Base-by-base conservation (phyloP, 2,329 filamentous ascomycete genomes). In the Sordariomycetes sp. region DNA sequence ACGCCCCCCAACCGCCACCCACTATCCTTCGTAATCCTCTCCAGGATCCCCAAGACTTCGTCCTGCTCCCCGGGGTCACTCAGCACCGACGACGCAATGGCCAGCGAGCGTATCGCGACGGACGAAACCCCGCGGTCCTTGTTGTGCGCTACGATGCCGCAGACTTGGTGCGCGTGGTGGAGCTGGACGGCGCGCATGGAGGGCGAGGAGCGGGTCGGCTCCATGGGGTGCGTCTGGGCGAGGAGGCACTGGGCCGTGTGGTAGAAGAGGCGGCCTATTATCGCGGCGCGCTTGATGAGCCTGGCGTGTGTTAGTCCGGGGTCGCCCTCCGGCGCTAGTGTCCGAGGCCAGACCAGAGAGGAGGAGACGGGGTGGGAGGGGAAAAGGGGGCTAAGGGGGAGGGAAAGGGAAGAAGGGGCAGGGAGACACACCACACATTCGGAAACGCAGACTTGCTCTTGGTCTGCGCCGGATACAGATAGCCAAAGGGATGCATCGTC, bases 401-500 rank as follows among this genome's bases (percentile, higher is more conserved):
- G 28, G 8, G 28, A 32, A 3, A 32, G 8, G 8, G 28, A 32
- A 8, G 3, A 32, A 32, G 28, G 28, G 28, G 28, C 8, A n/a
- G n/a, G 17, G 35, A 55, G 22, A 72, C 81, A 64, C 71, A 88
- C 87, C 90, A 96, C 45, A 96, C 81, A 67, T 94, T 87, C 0
- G 92, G 91, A 64, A 96, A 96, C 1, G 81, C 73, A 2, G 89
- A 95, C 62, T 85, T 85, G 1, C 80, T 79, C 34, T 74, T 76
- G 0, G 84, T 85, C 63, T 87, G 82, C 59, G 81, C 80, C 1
- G 86, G 77, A 58, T 85, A 81, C 1, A 94, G 72, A 66, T 89
- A 90, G 1, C 86, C 88, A 68, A 95, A 82, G 0, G 91, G 89
- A 62, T 88, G 85, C 90, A 97, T 96, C 1, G 88, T 90, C 57